phyloP scores from a whole-genome alignment of 306 rosid species.

The Cicer yamashitae region DNA sequence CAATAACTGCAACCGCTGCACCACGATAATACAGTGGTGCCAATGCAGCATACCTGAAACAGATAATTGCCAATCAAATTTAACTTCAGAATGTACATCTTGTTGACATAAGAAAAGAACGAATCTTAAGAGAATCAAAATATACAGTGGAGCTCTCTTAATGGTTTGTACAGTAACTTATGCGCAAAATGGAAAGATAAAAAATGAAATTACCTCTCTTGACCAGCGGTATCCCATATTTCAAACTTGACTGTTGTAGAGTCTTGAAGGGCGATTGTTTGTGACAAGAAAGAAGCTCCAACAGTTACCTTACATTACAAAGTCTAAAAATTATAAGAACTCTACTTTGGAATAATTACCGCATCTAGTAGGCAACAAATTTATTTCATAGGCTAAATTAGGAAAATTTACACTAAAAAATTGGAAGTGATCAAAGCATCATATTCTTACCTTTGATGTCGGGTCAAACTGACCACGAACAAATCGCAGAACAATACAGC shows the following conservation, averaged over 20 bases:
- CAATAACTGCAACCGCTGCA: slow-evolving; percentile 96
- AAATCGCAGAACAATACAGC: slow-evolving; percentile 97
- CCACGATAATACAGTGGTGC: slow-evolving; percentile 98
- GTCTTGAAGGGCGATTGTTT: slow-evolving; percentile 98
- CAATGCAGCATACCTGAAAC: slow-evolving; percentile 87
- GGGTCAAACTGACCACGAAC: slow-evolving; percentile 99
- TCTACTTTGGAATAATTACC: slow-evolving; percentile 25
- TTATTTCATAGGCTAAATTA: neutral
- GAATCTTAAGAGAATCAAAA: slow-evolving; percentile 10
- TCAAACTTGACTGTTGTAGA: slow-evolving; percentile 98
- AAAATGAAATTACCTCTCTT: slow-evolving; percentile 75
- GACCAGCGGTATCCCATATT: slow-evolving; percentile 99
- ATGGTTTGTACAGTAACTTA: slow-evolving; percentile 1
- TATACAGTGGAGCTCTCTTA: neutral
- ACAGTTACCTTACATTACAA: slow-evolving; percentile 85
- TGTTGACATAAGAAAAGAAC: slow-evolving; percentile 23
- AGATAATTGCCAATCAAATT: slow-evolving; percentile 41
- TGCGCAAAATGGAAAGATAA: slow-evolving; percentile 15
- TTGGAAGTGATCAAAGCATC: slow-evolving; percentile 18
- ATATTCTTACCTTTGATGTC: slow-evolving; percentile 81
- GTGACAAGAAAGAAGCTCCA: slow-evolving; percentile 98
- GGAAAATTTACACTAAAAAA: slow-evolving; percentile 22
- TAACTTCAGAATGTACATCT: slow-evolving; percentile 30
- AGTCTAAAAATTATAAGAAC: slow-evolving; percentile 44
- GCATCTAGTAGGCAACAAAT: slow-evolving; percentile 21